A percentile compares a stretch with the other conserved stretches of the same genome.
Evolutionary conservation across 23 red algal genomes (phyloP).

Genomic region (Gracilaria caudata): DNA sequence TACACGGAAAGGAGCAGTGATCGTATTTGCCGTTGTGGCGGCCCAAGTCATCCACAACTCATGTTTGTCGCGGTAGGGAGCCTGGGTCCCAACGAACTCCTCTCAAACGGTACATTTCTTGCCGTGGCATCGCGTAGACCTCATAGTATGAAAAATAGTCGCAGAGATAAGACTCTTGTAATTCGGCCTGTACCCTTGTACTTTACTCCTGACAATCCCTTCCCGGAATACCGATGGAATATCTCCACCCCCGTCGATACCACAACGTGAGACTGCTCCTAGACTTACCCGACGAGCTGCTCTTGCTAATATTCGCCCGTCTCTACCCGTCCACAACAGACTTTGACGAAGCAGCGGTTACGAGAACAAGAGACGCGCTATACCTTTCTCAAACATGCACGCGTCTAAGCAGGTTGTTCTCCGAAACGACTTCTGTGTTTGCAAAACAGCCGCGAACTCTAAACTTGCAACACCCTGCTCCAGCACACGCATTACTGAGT

Average conservation of each 20-base stretch:
- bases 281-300: not conserved
- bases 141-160: not conserved
- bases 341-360: not conserved
- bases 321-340: not conserved
- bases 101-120: not conserved
- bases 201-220: not conserved
- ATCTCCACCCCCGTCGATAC: not conserved
- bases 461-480: slow-evolving; percentile 1
- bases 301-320: slow-evolving; percentile 1
- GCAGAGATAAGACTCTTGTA: not conserved
- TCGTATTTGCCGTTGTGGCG: not conserved
- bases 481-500: not conserved
- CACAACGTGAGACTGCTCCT: not conserved
- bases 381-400: not conserved
- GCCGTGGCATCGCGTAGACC: too few relatives aligned
- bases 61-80: not conserved
- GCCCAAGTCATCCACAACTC: not conserved
- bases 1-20: not conserved
- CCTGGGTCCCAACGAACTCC: not conserved
- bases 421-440: not conserved
- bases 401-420: not conserved
- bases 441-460: not conserved
- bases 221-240: not conserved
- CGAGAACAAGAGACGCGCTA: not conserved
- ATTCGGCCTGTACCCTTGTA: not conserved